Evolutionary conservation across 208 protist species (phyloP).

Genomic region (Acanthamoeba healyi): DNA sequence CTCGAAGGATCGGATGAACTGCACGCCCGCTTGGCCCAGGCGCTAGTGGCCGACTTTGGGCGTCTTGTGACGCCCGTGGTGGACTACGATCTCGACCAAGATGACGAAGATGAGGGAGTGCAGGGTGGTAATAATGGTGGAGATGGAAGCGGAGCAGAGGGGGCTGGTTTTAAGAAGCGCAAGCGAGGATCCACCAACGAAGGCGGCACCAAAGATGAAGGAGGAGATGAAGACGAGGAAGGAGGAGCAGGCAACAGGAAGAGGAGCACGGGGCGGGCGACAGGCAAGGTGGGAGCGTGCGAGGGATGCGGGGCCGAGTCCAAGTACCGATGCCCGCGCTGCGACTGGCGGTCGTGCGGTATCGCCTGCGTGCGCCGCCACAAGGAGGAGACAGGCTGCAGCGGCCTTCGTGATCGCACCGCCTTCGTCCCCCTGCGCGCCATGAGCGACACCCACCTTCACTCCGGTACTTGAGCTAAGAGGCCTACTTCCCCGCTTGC

Average conservation of each 20-base stretch:
- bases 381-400: slow-evolving; percentile 60
- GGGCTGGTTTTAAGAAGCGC: not conserved
- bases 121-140: too few relatives aligned
- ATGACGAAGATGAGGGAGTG: not conserved
- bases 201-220: not conserved
- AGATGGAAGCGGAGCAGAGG: not conserved
- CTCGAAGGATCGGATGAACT: not conserved
- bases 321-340: slow-evolving; percentile 61
- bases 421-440: slow-evolving; percentile 43
- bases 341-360: slow-evolving; percentile 13
- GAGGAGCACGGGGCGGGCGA: not conserved
- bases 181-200: not conserved
- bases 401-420: slow-evolving; percentile 32
- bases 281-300: slow-evolving; percentile 15
- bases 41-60: slow-evolving; percentile 40
- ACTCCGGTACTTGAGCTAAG: not conserved
- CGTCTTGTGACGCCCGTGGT: not conserved
- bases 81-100: slow-evolving; percentile 26
- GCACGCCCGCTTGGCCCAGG: slow-evolving; percentile 17
- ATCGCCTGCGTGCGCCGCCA: slow-evolving; percentile 54
- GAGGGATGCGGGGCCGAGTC: slow-evolving; percentile 28
- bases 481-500: not conserved
- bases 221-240: not conserved
- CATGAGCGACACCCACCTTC: slow-evolving; percentile 30
- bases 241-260: not conserved